Evolutionary conservation across 495 filamentous ascomycete species (phyloP).

Genomic region (Daldinia loculata): DNA sequence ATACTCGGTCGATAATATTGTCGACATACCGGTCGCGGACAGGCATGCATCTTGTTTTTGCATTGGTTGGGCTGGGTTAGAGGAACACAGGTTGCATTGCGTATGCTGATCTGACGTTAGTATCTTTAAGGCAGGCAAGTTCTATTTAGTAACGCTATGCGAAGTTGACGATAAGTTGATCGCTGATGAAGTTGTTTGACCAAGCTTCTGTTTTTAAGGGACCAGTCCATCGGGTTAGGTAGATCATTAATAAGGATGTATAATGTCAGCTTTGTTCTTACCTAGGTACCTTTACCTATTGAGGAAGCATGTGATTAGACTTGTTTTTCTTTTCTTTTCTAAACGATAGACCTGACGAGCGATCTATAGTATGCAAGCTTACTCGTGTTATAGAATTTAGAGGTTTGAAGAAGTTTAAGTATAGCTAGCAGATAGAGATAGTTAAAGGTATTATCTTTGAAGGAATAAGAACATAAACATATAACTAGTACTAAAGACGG

Average conservation of each 20-base stretch:
- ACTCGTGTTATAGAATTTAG: neutral
- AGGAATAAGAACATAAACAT: neutral
- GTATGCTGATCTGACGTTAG: neutral
- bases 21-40: neutral
- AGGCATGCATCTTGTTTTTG: slow-evolving; percentile 3
- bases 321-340: no score
- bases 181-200: neutral
- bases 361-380: neutral
- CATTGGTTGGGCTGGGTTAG: slow-evolving; percentile 8
- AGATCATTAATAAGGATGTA: neutral
- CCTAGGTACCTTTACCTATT: neutral
- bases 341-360: no score
- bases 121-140: neutral
- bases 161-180: neutral
- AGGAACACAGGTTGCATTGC: slow-evolving; percentile 4
- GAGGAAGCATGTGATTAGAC: neutral
- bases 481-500: neutral
- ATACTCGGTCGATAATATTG: neutral
- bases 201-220: neutral
- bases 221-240: neutral
- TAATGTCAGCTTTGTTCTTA: neutral
- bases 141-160: slow-evolving; percentile 3
- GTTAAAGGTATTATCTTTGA: neutral
- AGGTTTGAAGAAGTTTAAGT: neutral
- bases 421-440: neutral